phyloP scores from a whole-genome alignment of 148 eudicot species.

The Fagopyrum homotropicum region DNA sequence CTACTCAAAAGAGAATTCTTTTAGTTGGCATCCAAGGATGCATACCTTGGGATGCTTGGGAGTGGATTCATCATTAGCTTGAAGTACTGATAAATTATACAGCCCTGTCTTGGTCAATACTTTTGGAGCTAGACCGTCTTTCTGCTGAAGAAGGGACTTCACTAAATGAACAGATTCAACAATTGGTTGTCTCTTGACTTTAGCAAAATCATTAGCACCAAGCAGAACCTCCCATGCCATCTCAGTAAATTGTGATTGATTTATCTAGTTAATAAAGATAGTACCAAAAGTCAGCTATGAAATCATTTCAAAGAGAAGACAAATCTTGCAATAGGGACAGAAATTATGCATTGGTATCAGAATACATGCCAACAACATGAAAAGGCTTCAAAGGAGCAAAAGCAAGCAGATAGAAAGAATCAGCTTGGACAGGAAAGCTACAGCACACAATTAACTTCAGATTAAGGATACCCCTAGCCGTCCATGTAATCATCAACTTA shows the following conservation, averaged over 20 bases:
- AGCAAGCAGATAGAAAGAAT: too few relatives aligned
- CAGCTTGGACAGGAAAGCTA: too few relatives aligned
- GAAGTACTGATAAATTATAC: conserved; percentile 82
- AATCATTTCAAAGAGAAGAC: background rate
- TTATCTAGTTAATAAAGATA: conserved; percentile 36
- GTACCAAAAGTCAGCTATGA: background rate
- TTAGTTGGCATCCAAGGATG: background rate
- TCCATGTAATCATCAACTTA: too few relatives aligned
- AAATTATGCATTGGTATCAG: too few relatives aligned
- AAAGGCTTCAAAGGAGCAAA: too few relatives aligned
- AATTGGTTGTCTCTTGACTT: conserved; percentile 65
- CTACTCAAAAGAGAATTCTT: background rate
- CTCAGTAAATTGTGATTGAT: conserved; percentile 78
- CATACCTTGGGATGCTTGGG: conserved; percentile 87
- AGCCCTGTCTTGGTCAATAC: conserved; percentile 87
- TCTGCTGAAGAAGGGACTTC: conserved; percentile 91
- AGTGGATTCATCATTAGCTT: conserved; percentile 85
- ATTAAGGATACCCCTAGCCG: too few relatives aligned
- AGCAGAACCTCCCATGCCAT: conserved; percentile 97
- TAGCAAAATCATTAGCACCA: conserved; percentile 85
- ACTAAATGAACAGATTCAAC: conserved; percentile 94
- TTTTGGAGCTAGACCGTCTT: conserved; percentile 88
- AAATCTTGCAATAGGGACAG: too few relatives aligned
- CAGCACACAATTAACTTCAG: too few relatives aligned
- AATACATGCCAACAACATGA: too few relatives aligned